phyloP scores from a whole-genome alignment of 1,139 yeast species.

The Geotrichum phurueaensis region DNA sequence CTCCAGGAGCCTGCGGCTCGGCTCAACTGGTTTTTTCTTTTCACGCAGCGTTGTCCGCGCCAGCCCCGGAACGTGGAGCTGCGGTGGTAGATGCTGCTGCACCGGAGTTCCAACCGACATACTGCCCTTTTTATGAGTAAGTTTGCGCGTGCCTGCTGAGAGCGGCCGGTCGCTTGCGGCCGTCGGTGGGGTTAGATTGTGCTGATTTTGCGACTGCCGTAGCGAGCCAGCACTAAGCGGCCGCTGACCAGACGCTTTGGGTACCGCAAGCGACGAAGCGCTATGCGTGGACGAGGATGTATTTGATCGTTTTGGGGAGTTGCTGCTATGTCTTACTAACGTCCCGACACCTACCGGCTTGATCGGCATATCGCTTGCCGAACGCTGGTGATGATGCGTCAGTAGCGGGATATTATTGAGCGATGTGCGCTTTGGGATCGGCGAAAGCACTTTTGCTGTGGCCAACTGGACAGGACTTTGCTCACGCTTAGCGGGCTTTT shows the following conservation, averaged over 20 bases:
- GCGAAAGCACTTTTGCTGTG: conserved; percentile 8
- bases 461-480: background rate
- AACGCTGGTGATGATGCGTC: conserved; percentile 2
- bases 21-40: background rate
- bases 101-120: background rate
- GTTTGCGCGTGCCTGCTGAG: conserved; percentile 3
- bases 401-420: conserved; percentile 13
- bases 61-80: background rate
- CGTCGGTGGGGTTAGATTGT: background rate
- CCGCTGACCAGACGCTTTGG: background rate
- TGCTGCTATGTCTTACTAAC: background rate
- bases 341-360: background rate
- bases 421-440: conserved; percentile 8
- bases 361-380: conserved; percentile 1
- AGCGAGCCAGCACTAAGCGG: conserved; percentile 12
- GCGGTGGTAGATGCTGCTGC: background rate
- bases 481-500: background rate
- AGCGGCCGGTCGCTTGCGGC: background rate
- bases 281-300: background rate
- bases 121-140: background rate
- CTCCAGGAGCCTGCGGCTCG: background rate
- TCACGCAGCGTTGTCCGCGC: background rate
- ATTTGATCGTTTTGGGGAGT: conserved; percentile 6
- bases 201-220: background rate
- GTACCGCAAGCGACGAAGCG: background rate